Conservation (phyloP, 148 eudicot genomes). For the Gaultheria prostrata region DNA sequence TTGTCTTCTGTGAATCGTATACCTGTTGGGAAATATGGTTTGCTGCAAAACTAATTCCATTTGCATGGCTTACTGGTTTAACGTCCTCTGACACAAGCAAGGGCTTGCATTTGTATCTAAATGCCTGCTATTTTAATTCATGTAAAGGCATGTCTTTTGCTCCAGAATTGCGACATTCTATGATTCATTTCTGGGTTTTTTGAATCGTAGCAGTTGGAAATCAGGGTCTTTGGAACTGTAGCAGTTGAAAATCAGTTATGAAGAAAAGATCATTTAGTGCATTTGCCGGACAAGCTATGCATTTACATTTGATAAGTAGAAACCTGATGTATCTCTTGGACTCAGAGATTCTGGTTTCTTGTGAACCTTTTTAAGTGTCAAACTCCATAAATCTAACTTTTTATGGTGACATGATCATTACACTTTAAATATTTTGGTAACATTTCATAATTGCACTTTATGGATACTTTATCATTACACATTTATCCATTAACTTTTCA, state of each 20-base stretch:
- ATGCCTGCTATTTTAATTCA: neutral
- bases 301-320: neutral
- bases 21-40: neutral
- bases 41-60: neutral
- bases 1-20: too few relatives aligned
- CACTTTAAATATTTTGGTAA: too few relatives aligned
- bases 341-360: neutral
- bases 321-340: neutral
- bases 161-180: neutral
- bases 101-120: neutral
- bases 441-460: too few relatives aligned
- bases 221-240: neutral
- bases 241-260: neutral
- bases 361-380: neutral
- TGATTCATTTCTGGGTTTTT: neutral
- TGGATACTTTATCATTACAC: too few relatives aligned
- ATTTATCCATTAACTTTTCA: too few relatives aligned
- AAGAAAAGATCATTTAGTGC: neutral
- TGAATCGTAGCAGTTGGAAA: neutral
- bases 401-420: too few relatives aligned
- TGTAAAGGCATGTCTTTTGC: slow-evolving; percentile 8
- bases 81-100: neutral
- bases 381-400: too few relatives aligned
- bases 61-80: neutral
- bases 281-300: neutral